Base-by-base conservation (phyloP, 257 asterid genomes). In the Cynanchum wilfordii region DNA sequence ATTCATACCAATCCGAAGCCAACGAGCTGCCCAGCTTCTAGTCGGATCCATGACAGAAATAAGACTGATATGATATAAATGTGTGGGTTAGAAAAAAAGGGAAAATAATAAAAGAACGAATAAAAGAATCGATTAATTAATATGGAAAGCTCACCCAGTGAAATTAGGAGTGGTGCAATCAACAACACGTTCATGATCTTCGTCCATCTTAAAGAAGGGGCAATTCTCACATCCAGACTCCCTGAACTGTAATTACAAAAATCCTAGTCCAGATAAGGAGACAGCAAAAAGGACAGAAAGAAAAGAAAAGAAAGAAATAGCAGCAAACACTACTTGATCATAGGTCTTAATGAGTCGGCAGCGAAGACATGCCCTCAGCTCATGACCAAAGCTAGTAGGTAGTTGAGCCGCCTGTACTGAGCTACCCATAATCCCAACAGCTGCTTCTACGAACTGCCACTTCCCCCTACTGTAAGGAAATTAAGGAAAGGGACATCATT, bases 281-380 rank as follows among this genome's bases (percentile, higher is more conserved):
- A 20, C 10, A 7, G 10, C 1, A 66, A 4, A 5, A 29, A 15
- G 0, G 1, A 33, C 17, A 17, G 17, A 38, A 0, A 62, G 2
- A 13, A 19, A 0, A 62, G 2, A 13, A 19, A 36, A 12, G 30
- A 8, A 17, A 4, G 17, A 45, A 17, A 22, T 54, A 5, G 10
- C 10, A 40, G 5, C 27, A 7, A 10, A 40, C 5, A 20, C 16
- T 63, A 89, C 98, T 93, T 94, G 98, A 63, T 91, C 98, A 71
- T 85, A 91, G 45, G 97, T 91, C 82, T 94, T 94, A 79, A 94
- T 95, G n/a, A 94, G 96, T 20, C 95, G 97, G 82, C 98, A 94
- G 4, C 98, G 96, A 56, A 89, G 96, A 73, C 98, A 94, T 10
- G 98, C 96, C 80, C 98, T 81, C 22, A 94, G 96, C 76, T 94